Conservation (phyloP, 1,284 basidiomycete species). For the Coniophora puteana region DNA sequence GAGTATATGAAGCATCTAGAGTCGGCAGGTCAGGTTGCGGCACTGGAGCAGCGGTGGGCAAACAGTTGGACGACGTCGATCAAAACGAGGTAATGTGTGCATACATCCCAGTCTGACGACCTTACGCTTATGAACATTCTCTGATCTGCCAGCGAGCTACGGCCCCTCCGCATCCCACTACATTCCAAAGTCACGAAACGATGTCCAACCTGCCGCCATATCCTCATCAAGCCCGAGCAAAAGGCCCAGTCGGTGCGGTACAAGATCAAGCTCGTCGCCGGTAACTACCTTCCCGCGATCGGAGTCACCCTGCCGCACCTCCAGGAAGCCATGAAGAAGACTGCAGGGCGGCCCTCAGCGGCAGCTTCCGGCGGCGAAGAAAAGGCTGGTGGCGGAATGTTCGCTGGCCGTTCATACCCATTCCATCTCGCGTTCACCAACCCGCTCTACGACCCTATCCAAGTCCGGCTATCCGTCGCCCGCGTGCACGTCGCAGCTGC, state of each 20-base stretch:
- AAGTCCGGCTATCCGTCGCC: slow-evolving; percentile 78
- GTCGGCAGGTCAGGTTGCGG: slow-evolving; percentile 59
- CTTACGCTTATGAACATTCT: slow-evolving; percentile 3
- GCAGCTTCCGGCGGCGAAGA: slow-evolving; percentile 38
- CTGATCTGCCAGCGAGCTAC: slow-evolving; percentile 58
- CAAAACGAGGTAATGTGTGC: slow-evolving; percentile 53
- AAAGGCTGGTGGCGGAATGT: slow-evolving; percentile 43
- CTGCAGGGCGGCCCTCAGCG: slow-evolving; percentile 39
- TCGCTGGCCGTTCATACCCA: slow-evolving; percentile 75
- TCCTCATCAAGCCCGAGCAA: slow-evolving; percentile 96
- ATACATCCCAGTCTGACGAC: slow-evolving; percentile 2
- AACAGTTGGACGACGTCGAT: slow-evolving; percentile 75
- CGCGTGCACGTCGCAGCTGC: slow-evolving; percentile 42
- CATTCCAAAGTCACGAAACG: slow-evolving; percentile 94
- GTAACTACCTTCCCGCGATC: slow-evolving; percentile 90
- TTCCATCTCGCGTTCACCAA: slow-evolving; percentile 91
- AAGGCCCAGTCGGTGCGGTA: slow-evolving; percentile 91
- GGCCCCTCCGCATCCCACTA: slow-evolving; percentile 85
- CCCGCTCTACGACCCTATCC: slow-evolving; percentile 91
- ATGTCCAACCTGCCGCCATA: slow-evolving; percentile 91
- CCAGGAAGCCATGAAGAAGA: slow-evolving; percentile 46
- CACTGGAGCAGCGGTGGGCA: slow-evolving; percentile 77
- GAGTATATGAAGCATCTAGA: slow-evolving; percentile 66
- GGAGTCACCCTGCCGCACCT: slow-evolving; percentile 67
- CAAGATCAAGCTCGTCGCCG: slow-evolving; percentile 96